phyloP scores from a whole-genome alignment of 306 rosid genomes.

The Fragaria iinumae region DNA sequence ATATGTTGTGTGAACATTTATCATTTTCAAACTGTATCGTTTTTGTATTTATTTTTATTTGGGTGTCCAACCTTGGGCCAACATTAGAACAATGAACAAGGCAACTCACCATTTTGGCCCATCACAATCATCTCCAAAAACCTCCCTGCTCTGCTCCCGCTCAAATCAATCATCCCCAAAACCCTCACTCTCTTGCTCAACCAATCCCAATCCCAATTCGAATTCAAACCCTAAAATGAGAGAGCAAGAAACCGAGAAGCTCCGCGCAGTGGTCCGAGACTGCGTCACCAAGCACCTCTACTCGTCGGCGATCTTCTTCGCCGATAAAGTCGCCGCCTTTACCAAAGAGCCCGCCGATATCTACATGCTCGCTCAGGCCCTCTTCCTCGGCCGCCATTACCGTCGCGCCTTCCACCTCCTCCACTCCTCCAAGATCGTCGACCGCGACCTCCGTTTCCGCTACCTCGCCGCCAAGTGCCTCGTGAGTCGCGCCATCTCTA shows the following conservation, averaged over 20 bases:
- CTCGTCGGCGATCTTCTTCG: conserved; percentile 94
- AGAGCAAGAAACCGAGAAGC: conserved; percentile 87
- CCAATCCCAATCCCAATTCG: background rate
- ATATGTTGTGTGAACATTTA: too few species aligned
- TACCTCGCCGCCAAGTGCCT: conserved; percentile 98
- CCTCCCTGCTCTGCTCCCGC: conserved; percentile 1
- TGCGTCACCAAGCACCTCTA: conserved; percentile 92
- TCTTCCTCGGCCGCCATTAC: conserved; percentile 90
- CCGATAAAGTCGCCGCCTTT: conserved; percentile 86
- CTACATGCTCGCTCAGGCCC: conserved; percentile 97
- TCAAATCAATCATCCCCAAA: conserved; percentile 11
- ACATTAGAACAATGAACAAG: too few species aligned
- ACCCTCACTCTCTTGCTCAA: background rate
- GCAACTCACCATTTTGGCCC: too few species aligned
- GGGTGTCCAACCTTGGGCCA: too few species aligned
- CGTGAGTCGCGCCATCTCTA: conserved; percentile 15
- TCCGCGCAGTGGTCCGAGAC: conserved; percentile 86
- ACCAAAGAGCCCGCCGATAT: conserved; percentile 89
- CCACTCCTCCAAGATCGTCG: conserved; percentile 85
- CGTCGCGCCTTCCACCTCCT: conserved; percentile 95
- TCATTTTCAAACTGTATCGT: too few species aligned
- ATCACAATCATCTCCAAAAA: too few species aligned
- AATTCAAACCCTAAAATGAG: conserved; percentile 40
- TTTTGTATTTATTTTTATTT: too few species aligned
- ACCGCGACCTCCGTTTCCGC: conserved; percentile 85